Conservation (phyloP, 2,329 filamentous ascomycete genomes). For the Metarhizium humberi region DNA sequence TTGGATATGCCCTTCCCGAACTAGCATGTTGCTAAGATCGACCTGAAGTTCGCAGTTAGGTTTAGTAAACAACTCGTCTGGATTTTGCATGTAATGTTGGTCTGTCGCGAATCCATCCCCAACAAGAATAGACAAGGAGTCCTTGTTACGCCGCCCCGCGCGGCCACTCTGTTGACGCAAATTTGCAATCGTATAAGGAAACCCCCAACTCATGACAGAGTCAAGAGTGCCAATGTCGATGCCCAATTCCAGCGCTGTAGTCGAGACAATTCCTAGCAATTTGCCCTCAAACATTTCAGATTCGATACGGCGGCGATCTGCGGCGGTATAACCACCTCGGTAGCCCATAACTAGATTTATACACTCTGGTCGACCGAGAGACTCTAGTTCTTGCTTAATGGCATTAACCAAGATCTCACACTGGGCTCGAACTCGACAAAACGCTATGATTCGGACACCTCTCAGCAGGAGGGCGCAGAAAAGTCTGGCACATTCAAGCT, state of each 20-base stretch:
- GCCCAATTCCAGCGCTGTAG: slow-evolving; percentile 83
- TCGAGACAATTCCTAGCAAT: slow-evolving; percentile 86
- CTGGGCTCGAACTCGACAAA: slow-evolving; percentile 78
- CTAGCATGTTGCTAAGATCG: slow-evolving; percentile 83
- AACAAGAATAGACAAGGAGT: slow-evolving; percentile 82
- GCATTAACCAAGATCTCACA: slow-evolving; percentile 79
- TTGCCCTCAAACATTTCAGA: slow-evolving; percentile 96
- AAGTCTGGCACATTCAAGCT: slow-evolving; percentile 77
- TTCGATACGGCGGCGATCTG: slow-evolving; percentile 83
- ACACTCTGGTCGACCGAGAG: slow-evolving; percentile 65
- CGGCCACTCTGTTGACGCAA: slow-evolving; percentile 89
- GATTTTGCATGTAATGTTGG: slow-evolving; percentile 95
- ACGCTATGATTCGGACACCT: slow-evolving; percentile 86
- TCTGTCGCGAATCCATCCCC: slow-evolving; percentile 86
- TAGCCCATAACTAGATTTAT: slow-evolving; percentile 85
- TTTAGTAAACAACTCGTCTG: slow-evolving; percentile 84
- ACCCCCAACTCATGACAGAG: slow-evolving; percentile 87
- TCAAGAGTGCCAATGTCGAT: slow-evolving; percentile 93
- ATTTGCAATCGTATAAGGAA: slow-evolving; percentile 93
- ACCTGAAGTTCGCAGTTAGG: slow-evolving; percentile 85
- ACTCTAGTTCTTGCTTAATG: slow-evolving; percentile 67
- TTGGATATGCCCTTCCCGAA: slow-evolving; percentile 88
- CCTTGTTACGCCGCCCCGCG: slow-evolving; percentile 84
- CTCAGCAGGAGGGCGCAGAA: slow-evolving; percentile 85
- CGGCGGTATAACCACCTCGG: slow-evolving; percentile 85